These are phyloP conservation scores for Clitopilus hobsonii DNA, from an alignment of 768 basidiomycete genomes.

Conservation along the genomic window DNA sequence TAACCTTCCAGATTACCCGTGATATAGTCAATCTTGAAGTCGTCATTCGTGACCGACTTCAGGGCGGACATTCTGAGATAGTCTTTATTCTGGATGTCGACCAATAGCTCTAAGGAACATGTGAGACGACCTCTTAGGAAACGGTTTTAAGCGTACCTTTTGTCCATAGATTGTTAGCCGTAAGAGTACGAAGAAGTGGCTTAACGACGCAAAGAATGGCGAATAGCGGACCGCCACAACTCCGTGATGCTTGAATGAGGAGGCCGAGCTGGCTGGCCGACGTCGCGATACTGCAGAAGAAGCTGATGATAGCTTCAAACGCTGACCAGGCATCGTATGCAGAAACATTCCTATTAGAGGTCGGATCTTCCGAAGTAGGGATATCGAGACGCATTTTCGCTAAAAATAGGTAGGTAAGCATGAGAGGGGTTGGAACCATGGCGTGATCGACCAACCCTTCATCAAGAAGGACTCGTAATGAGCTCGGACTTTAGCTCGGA, in stretches of 20 bases:
- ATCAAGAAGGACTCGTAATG: conserved; percentile 23
- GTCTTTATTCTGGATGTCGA: conserved; percentile 21
- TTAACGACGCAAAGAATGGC: conserved; percentile 28
- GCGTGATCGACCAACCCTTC: conserved; percentile 15
- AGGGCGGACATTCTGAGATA: conserved; percentile 27
- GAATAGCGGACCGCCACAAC: conserved; percentile 27
- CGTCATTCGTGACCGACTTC: conserved; percentile 16
- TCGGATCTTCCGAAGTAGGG: conserved; percentile 19
- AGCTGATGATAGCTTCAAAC: conserved; percentile 18
- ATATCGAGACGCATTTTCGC: conserved; percentile 19
- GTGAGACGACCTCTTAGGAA: not conserved
- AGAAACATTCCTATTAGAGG: conserved; percentile 12
- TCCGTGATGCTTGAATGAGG: conserved; percentile 24
- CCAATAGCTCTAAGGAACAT: conserved; percentile 16
- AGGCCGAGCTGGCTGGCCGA: conserved; percentile 24
- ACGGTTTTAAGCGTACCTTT: conserved; percentile 15
- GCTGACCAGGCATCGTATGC: conserved; percentile 19
- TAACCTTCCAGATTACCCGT: conserved; percentile 26
- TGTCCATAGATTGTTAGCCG: conserved; percentile 20
- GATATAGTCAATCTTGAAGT: conserved; percentile 33
- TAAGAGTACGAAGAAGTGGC: conserved; percentile 19
- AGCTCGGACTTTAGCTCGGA: conserved; percentile 15
- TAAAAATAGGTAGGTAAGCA: not conserved
- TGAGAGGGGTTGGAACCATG: not conserved
- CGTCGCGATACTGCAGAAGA: conserved; percentile 15